Evolutionary conservation across 495 filamentous ascomycete species (phyloP).

Genomic region (Xylona heveae): DNA sequence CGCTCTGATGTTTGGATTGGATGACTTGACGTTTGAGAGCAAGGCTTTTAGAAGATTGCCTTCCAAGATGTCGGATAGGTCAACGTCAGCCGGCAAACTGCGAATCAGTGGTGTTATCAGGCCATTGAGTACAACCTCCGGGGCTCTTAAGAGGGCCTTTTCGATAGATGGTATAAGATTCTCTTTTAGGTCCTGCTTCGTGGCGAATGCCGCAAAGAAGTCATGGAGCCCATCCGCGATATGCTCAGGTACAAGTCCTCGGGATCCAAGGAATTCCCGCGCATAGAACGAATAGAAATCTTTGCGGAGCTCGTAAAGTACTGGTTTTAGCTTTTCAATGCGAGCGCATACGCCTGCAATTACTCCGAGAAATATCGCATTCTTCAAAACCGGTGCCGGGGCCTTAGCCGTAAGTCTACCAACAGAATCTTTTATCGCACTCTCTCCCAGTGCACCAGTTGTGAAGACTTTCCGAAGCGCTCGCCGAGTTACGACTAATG

Average conservation of each 20-base stretch:
- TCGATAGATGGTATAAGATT: constrained; percentile 67
- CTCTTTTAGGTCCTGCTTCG: constrained; percentile 47
- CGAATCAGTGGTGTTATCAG: constrained; percentile 47
- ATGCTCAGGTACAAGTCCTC: constrained; percentile 44
- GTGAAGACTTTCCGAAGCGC: constrained; percentile 49
- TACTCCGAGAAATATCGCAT: constrained; percentile 61
- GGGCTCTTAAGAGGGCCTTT: constrained; percentile 69
- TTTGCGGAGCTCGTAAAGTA: constrained; percentile 41
- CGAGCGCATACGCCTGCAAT: constrained; percentile 71
- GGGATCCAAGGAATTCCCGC: constrained; percentile 68
- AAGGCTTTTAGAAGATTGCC: constrained; percentile 62
- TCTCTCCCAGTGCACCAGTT: constrained; percentile 28
- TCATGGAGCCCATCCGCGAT: constrained; percentile 54
- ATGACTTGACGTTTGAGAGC: constrained; percentile 73
- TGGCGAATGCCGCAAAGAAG: constrained; percentile 63
- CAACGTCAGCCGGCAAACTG: constrained; percentile 44
- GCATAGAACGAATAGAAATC: constrained; percentile 59
- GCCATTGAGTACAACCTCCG: constrained; percentile 68
- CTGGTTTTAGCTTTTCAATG: constrained; percentile 25
- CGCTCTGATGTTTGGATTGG: constrained; percentile 51
- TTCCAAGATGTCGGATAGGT: constrained; percentile 51
- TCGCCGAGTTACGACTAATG: constrained; percentile 49
- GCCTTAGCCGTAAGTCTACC: constrained; percentile 42
- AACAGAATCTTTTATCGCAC: constrained; percentile 40
- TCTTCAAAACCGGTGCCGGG: constrained; percentile 34